phyloP scores from a whole-genome alignment of 129 eudicot species.

The Kitagawia praeruptora region DNA sequence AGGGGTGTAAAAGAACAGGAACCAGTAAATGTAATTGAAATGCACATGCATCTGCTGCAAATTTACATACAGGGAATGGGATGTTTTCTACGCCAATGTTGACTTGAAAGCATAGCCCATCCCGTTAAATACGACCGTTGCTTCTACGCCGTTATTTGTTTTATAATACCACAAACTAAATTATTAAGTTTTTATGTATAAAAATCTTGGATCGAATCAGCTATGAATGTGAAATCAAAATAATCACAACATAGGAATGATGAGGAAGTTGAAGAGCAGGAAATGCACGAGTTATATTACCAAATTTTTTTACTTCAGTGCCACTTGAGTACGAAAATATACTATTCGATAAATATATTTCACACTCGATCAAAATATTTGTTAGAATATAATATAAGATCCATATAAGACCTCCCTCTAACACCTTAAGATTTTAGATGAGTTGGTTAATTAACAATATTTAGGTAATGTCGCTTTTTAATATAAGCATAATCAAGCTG shows the following conservation, averaged over 20 bases:
- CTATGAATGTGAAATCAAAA: too few relatives aligned
- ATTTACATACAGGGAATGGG: slow-evolving; percentile 1
- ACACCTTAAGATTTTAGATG: too few relatives aligned
- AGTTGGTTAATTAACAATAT: too few relatives aligned
- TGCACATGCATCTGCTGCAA: background rate
- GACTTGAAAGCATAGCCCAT: background rate
- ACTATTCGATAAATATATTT: too few relatives aligned
- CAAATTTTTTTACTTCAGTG: too few relatives aligned
- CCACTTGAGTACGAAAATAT: too few relatives aligned
- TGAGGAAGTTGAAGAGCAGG: background rate
- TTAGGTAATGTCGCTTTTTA: too few relatives aligned
- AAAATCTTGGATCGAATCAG: background rate
- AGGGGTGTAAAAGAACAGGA: background rate
- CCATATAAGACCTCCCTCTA: too few relatives aligned
- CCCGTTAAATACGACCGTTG: slow-evolving; percentile 13
- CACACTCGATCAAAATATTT: too few relatives aligned
- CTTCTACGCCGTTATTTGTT: slow-evolving; percentile 6
- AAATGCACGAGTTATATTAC: too few relatives aligned
- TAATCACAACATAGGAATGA: background rate
- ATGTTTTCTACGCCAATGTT: slow-evolving; percentile 6
- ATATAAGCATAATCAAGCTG: too few relatives aligned
- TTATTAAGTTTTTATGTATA: background rate
- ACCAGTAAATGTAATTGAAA: background rate
- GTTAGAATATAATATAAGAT: too few relatives aligned
- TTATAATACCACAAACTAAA: background rate